These are phyloP conservation scores for Crithidia acanthocephali DNA, from an alignment of 208 protist genomes.

Conservation along the genomic window DNA sequence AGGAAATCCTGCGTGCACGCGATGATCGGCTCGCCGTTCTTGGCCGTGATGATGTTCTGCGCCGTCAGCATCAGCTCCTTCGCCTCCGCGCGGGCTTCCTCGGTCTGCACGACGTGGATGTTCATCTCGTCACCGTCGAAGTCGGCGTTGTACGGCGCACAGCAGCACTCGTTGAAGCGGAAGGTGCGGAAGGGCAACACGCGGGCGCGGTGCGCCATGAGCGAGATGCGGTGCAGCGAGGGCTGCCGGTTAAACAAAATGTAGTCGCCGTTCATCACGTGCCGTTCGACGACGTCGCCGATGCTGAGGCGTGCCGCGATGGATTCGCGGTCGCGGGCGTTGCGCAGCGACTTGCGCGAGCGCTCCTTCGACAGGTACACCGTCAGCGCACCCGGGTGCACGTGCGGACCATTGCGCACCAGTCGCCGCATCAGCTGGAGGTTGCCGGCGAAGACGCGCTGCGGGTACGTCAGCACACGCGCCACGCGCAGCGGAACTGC, in stretches of 20 bases:
- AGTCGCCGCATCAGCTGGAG: slow-evolving; percentile 90
- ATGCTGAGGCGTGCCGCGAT: slow-evolving; percentile 87
- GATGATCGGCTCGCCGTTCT: slow-evolving; percentile 98
- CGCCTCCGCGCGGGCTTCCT: slow-evolving; percentile 99
- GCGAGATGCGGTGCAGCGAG: slow-evolving; percentile 98
- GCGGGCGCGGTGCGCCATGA: slow-evolving; percentile 98
- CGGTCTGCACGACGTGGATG: slow-evolving; percentile 99
- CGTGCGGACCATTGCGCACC: slow-evolving; percentile 96
- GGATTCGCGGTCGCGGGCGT: slow-evolving; percentile 68
- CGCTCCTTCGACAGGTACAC: slow-evolving; percentile 86
- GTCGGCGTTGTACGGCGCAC: slow-evolving; percentile 99
- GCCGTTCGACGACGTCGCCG: slow-evolving; percentile 99
- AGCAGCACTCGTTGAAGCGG: slow-evolving; percentile 99
- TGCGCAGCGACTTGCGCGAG: slow-evolving; percentile 79
- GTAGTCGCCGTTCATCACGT: slow-evolving; percentile 98
- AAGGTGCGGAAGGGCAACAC: slow-evolving; percentile 98
- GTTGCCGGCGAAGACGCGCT: slow-evolving; percentile 96
- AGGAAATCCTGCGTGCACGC: slow-evolving; percentile 99
- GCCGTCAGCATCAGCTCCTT: slow-evolving; percentile 95
- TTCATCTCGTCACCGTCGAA: slow-evolving; percentile 99
- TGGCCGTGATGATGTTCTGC: slow-evolving; percentile 98
- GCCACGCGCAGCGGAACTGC: slow-evolving; percentile 98
- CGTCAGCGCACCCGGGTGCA: slow-evolving; percentile 97
- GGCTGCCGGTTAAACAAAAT: slow-evolving; percentile 99
- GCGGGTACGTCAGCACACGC: slow-evolving; percentile 98